Conservation (phyloP, 306 rosid species). For the Pueraria montana region DNA sequence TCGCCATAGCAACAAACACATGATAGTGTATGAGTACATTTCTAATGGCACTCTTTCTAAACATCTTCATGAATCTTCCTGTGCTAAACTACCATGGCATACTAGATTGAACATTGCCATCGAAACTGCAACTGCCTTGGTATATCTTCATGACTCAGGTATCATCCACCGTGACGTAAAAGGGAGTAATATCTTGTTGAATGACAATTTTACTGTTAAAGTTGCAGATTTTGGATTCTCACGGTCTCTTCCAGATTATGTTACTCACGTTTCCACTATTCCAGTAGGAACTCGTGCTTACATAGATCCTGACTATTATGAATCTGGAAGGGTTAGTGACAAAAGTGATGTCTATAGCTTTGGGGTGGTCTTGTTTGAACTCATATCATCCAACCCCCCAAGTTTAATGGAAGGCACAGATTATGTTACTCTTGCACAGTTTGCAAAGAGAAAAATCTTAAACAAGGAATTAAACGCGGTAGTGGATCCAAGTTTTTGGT, state of each 20-base stretch:
- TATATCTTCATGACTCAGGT: no score
- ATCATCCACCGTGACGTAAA: no score
- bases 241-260: neutral
- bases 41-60: no score
- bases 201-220: no score
- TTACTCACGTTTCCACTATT: neutral
- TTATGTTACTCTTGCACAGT: neutral
- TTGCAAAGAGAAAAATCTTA: neutral
- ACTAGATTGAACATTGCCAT: neutral
- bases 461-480: neutral
- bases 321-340: neutral
- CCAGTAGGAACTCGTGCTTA: constrained; percentile 10
- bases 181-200: no score
- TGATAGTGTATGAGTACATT: neutral
- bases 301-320: neutral
- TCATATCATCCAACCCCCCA: neutral
- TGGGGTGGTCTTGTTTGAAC: neutral
- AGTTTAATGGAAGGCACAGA: neutral
- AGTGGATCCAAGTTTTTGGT: neutral
- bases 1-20: no score
- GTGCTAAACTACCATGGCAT: no score
- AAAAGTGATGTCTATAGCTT: constrained; percentile 9
- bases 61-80: no score
- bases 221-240: no score
- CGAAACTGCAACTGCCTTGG: neutral